These are phyloP conservation scores for Betula pendula DNA, from an alignment of 306 rosid genomes.

Conservation along the genomic window DNA sequence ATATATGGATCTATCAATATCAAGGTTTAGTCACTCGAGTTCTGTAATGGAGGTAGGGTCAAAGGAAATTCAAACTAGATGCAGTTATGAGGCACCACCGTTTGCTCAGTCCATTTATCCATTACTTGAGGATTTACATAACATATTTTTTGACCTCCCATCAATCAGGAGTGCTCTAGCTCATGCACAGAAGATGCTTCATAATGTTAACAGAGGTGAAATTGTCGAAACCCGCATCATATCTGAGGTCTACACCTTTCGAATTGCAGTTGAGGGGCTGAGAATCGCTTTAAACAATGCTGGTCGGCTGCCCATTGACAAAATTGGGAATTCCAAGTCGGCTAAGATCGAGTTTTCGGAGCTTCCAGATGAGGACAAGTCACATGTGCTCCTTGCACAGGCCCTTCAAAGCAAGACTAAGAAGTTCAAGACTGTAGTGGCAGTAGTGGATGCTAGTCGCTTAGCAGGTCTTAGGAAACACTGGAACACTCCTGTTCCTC, in stretches of 20 bases:
- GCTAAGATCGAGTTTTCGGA: constrained; percentile 46
- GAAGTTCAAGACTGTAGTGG: constrained; percentile 70
- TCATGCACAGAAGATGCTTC: constrained; percentile 65
- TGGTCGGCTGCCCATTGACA: constrained; percentile 40
- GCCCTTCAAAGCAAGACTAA: constrained; percentile 62
- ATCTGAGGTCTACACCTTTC: constrained; percentile 60
- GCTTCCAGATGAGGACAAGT: constrained; percentile 66
- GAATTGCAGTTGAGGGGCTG: constrained; percentile 76
- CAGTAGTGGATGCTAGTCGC: constrained; percentile 67
- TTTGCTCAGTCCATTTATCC: constrained; percentile 73
- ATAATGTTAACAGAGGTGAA: constrained; percentile 61
- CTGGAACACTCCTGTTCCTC: constrained; percentile 68
- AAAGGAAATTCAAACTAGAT: constrained; percentile 37
- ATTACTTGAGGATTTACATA: constrained; percentile 62
- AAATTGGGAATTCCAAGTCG: constrained; percentile 23
- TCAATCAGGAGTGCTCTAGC: constrained; percentile 67
- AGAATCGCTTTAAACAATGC: constrained; percentile 66
- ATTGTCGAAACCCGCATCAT: constrained; percentile 49
- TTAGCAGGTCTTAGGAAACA: constrained; percentile 75
- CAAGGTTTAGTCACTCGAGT: constrained; percentile 21
- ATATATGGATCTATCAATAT: constrained; percentile 30
- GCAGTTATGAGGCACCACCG: constrained; percentile 51
- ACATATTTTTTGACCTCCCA: constrained; percentile 55
- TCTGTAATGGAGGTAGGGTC: constrained; percentile 28
- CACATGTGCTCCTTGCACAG: constrained; percentile 59